phyloP scores from a whole-genome alignment of 192 early-diverging fungal genomes.

The Cladochytrium replicatum region DNA sequence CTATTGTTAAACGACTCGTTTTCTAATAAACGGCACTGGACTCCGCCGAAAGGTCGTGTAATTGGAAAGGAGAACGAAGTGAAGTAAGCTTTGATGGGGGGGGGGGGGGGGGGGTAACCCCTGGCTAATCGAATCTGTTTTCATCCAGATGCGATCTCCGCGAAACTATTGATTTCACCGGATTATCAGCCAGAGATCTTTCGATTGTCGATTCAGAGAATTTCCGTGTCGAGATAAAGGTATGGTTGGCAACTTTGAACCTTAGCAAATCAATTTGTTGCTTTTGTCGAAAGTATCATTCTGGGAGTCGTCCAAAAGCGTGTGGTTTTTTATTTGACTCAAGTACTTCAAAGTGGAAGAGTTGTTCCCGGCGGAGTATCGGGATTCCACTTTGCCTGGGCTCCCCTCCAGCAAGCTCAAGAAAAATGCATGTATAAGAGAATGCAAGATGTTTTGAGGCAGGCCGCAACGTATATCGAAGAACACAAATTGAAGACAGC shows the following conservation, averaged over 20 bases:
- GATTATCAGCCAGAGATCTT: conserved; percentile 57
- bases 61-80: conserved; percentile 72
- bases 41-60: conserved; percentile 66
- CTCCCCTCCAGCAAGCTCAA: conserved; percentile 46
- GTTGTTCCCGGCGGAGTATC: conserved; percentile 47
- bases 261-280: conserved; percentile 1
- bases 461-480: conserved; percentile 57
- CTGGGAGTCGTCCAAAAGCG: conserved; percentile 69
- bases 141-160: conserved; percentile 63
- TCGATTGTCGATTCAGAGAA: conserved; percentile 55
- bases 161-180: conserved; percentile 65
- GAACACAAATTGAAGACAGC: no score
- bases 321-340: conserved; percentile 72
- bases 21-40: conserved; percentile 72
- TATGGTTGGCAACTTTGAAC: background rate
- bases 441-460: conserved; percentile 75
- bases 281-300: conserved; percentile 43
- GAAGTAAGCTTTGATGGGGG: no score
- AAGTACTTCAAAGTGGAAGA: conserved; percentile 40
- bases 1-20: conserved; percentile 77
- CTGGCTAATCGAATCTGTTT: background rate
- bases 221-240: conserved; percentile 66
- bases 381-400: conserved; percentile 67
- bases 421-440: conserved; percentile 62
- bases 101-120: no score